phyloP scores from a whole-genome alignment of 2,329 filamentous ascomycete genomes.

The Verticillium alfalfae region DNA sequence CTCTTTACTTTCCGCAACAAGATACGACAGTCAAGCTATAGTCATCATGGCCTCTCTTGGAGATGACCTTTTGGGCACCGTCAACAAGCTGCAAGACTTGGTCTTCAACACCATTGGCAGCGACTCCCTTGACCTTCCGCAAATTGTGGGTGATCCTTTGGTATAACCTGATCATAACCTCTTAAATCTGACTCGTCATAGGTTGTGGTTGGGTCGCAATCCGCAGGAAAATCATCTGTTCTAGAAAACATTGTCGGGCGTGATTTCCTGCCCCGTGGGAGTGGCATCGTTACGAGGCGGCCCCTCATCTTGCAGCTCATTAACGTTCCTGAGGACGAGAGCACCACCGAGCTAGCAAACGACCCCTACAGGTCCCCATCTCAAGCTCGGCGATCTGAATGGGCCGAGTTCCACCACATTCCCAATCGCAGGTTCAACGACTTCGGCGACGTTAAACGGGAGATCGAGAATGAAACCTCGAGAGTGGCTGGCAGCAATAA shows the following conservation, averaged over 20 bases:
- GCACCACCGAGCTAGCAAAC: conserved; percentile 58
- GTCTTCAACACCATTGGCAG: conserved; percentile 99
- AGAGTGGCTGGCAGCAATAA: conserved; percentile 93
- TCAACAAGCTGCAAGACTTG: conserved; percentile 97
- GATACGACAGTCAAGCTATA: background rate
- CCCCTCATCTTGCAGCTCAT: conserved; percentile 97
- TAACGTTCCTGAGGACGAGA: conserved; percentile 71
- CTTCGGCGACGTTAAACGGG: conserved; percentile 87
- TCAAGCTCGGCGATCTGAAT: conserved; percentile 61
- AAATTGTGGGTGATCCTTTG: conserved; percentile 68
- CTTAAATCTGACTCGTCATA: conserved; percentile 27
- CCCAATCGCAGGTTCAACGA: conserved; percentile 85
- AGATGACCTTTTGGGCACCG: conserved; percentile 88
- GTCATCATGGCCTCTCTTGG: conserved; percentile 81
- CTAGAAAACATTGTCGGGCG: conserved; percentile 98
- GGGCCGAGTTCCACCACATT: conserved; percentile 96
- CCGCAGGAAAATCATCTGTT: conserved; percentile 95
- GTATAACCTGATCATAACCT: background rate
- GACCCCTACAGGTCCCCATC: conserved; percentile 74
- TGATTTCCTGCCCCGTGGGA: conserved; percentile 93
- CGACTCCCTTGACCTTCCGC: conserved; percentile 92
- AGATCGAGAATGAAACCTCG: conserved; percentile 95
- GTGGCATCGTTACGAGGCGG: conserved; percentile 90
- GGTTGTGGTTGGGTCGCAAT: conserved; percentile 98
- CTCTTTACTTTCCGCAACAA: background rate